phyloP scores from a whole-genome alignment of 371 early-diverging fungal genomes.

The Dichotomocladium elegans region DNA sequence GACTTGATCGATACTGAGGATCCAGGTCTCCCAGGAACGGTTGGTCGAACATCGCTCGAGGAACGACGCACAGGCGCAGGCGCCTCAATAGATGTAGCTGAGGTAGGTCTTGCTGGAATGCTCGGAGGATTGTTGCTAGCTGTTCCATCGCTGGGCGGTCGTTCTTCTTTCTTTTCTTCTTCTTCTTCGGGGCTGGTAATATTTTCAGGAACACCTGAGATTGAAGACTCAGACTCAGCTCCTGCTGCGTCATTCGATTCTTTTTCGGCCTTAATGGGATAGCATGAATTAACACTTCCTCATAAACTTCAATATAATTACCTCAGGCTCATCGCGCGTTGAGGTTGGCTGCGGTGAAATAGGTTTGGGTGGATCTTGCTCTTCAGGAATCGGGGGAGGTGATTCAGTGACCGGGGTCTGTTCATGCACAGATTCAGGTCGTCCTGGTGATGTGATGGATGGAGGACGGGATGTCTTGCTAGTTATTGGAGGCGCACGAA shows the following conservation, averaged over 20 bases:
- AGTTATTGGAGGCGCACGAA: slow-evolving; percentile 12
- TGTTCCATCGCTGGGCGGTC: not conserved
- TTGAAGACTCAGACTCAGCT: not conserved
- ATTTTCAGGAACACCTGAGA: not conserved
- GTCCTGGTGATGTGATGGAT: slow-evolving; percentile 7
- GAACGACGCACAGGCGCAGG: too few relatives aligned
- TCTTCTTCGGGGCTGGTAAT: not conserved
- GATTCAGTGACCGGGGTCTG: not conserved
- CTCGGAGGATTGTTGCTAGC: not conserved
- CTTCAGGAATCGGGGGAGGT: slow-evolving; percentile 21
- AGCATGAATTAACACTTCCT: too few relatives aligned
- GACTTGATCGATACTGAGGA: too few relatives aligned
- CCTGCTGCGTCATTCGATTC: not conserved
- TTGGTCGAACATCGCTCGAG: not conserved
- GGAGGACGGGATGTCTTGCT: slow-evolving; percentile 10
- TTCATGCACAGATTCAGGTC: slow-evolving; percentile 14
- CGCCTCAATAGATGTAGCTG: not conserved
- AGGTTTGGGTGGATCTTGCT: slow-evolving; percentile 4
- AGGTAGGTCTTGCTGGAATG: not conserved
- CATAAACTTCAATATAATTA: too few relatives aligned
- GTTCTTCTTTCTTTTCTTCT: not conserved
- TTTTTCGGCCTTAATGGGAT: not conserved
- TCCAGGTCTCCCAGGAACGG: not conserved
- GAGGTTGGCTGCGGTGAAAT: too few relatives aligned
- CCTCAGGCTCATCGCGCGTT: too few relatives aligned